A percentile compares a stretch with the other conserved stretches of the same genome.
Evolutionary conservation across 257 asterid genomes (phyloP).

Genomic region (Apocynum venetum): DNA sequence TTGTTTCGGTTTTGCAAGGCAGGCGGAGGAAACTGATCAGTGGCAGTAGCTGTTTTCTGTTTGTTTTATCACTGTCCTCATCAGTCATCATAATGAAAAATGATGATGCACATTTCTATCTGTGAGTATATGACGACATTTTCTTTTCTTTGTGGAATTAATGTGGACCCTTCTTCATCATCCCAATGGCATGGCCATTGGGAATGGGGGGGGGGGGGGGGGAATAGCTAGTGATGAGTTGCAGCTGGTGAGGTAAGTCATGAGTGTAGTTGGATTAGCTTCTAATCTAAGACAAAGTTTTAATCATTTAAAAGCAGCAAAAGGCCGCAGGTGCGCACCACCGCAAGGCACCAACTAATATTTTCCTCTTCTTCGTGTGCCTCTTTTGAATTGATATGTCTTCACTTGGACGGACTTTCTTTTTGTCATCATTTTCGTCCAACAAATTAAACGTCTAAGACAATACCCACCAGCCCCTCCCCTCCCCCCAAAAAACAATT

Average conservation of each 20-base stretch:
- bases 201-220: neutral
- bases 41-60: no score
- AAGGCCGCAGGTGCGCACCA: neutral
- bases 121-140: no score
- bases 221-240: neutral
- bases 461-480: no score
- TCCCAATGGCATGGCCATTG: neutral
- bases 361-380: neutral
- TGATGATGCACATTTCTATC: no score
- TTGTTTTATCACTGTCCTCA: no score
- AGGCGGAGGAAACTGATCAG: no score
- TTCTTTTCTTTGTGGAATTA: no score
- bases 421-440: conserved; percentile 13
- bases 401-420: neutral
- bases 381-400: neutral
- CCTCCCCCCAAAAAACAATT: neutral
- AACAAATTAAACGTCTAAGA: neutral
- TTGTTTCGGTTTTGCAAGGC: no score
- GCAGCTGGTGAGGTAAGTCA: no score
- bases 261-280: conserved; percentile 18
- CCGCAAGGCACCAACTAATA: neutral
- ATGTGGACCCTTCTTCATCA: no score
- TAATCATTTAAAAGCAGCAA: conserved; percentile 23
- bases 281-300: conserved; percentile 26
- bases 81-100: no score